Evolutionary conservation across 192 early-diverging fungal genomes (phyloP), one percentile per base, ranked within the genome.

Genomic region (Rhizophagus sp.): DNA sequence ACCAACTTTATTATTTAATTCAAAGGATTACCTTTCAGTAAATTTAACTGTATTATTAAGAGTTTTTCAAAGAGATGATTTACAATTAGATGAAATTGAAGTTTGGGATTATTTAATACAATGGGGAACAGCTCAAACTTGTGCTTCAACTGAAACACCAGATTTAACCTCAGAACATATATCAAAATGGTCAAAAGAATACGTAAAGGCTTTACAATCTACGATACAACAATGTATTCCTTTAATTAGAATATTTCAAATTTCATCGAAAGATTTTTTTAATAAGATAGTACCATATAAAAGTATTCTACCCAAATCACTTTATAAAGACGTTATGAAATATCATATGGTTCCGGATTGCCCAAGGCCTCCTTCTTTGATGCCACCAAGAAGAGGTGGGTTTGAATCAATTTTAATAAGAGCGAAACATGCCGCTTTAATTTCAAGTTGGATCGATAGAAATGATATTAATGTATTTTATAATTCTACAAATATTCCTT

Each of bases 201-300:
- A 70, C n/a, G 15, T 44, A 70, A 44, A 19, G 22, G 44, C 9
- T 41, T 41, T 70, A 44, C 68, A 70, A 70, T 11, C 68, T 7
- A 44, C 39, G 11, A 70, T 70, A 70, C 41, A 70, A 11, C 68
- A 70, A 44, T 70, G 68, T 70, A 61, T 75, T 17, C 73, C 73
- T 9, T 36, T 75, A 27, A 57, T 75, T 52, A 61, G 73, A 75
- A n/a, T 75, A 17, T 75, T 75, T 62, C 73, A 75, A 62, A 75
- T 75, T 62, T 75, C 73, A 12, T 62, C 73, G n/a, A 75, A 62
- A 27, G 73, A 75, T 62, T 75, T 75, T 75, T 27, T 52, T 75
- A 36, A 27, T 62, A 75, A 61, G 34, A 10, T 75, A 61, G 36
- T 75, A 6, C 73, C 73, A n/a, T 75, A 62, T 62, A 22, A 61